Base-by-base conservation (phyloP, 495 filamentous ascomycete genomes). In the Annulohypoxylon nitens region DNA sequence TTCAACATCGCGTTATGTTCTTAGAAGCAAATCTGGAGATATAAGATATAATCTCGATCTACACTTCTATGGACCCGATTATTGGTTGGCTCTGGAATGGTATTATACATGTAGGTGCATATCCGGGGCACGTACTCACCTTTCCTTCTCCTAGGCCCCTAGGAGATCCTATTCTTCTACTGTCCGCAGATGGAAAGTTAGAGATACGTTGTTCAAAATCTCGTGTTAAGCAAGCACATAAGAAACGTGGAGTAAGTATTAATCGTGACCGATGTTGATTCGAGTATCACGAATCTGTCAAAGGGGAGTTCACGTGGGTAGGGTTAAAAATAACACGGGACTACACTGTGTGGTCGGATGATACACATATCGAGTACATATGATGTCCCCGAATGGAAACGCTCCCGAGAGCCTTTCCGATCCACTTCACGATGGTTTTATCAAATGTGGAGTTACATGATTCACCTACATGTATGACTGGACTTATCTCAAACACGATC, bases 271-370 rank as follows among this genome's bases (percentile, higher is more conserved):
- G 18, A 37, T 37, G 53, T 7, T 36, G 53, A 36, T 37, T 57
- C 53, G 53, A 57, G 33, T 37, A 36, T 11, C n/a, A 57, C 16
- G n/a, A 23, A n/a, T 34, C 9, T 14, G 33, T 37, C 18, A 33
- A 51, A 34, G 53, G 26, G 53, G 3, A 20, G n/a, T 33, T 57
- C 53, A 34, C 53, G 33, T 37, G 33, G 33, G 25, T 4, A 14
- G 25, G 36, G 53, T 10, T n/a, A 57, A 54, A 54, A 54, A 54
- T 37, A 57, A 37, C 53, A 33, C 50, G 25, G 26, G 3, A 30
- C 7, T 5, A 33, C 0, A 4, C 20, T 20, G 14, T 57, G 6
- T 37, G 53, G 53, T 37, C 33, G 16, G 14, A 20, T 57, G 53
- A 57, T 33, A 33, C 33, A 9, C 53, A 57, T 57, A 57, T 36